Conservation (phyloP, 306 rosid genomes). For the Purshia tridentata region DNA sequence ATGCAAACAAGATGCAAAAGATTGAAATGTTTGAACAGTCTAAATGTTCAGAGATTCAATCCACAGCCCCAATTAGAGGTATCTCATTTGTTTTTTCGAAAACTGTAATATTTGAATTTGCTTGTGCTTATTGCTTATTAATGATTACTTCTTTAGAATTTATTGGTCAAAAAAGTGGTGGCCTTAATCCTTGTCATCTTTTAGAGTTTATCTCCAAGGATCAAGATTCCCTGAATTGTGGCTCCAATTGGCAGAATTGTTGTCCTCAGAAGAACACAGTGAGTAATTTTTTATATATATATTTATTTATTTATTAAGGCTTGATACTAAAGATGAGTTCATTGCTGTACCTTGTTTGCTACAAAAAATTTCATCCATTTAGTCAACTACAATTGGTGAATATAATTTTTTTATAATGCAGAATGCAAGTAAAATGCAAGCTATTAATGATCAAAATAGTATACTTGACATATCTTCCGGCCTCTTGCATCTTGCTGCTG, state of each 20-base stretch:
- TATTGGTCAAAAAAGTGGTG: slow-evolving; percentile 19
- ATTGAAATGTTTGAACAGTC: slow-evolving; percentile 32
- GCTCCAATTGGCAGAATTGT: slow-evolving; percentile 70
- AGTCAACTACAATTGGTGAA: slow-evolving; percentile 20
- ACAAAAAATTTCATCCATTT: slow-evolving; percentile 17
- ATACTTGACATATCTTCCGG: slow-evolving; percentile 87
- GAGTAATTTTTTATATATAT: slow-evolving; percentile 19
- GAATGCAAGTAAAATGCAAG: slow-evolving; percentile 42
- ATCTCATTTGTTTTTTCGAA: slow-evolving; percentile 7
- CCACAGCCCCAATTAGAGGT: slow-evolving; percentile 49
- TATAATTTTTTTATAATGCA: slow-evolving; percentile 38
- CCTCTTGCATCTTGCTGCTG: slow-evolving; percentile 78
- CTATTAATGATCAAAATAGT: slow-evolving; percentile 37
- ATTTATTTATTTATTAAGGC: neutral
- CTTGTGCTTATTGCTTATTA: slow-evolving; percentile 16
- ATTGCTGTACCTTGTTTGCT: slow-evolving; percentile 15
- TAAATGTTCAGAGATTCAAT: slow-evolving; percentile 34
- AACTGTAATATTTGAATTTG: slow-evolving; percentile 10
- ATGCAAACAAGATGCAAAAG: slow-evolving; percentile 26
- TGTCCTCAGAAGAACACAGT: slow-evolving; percentile 54
- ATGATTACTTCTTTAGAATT: slow-evolving; percentile 6
- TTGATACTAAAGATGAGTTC: slow-evolving; percentile 17
- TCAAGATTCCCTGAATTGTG: slow-evolving; percentile 48
- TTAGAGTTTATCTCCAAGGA: slow-evolving; percentile 48
- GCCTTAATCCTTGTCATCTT: slow-evolving; percentile 25